A percentile compares a stretch with the other conserved stretches of the same genome.
These are phyloP conservation scores for Meripilus lineatus DNA, from an alignment of 1,284 basidiomycete species.

Conservation along the genomic window DNA sequence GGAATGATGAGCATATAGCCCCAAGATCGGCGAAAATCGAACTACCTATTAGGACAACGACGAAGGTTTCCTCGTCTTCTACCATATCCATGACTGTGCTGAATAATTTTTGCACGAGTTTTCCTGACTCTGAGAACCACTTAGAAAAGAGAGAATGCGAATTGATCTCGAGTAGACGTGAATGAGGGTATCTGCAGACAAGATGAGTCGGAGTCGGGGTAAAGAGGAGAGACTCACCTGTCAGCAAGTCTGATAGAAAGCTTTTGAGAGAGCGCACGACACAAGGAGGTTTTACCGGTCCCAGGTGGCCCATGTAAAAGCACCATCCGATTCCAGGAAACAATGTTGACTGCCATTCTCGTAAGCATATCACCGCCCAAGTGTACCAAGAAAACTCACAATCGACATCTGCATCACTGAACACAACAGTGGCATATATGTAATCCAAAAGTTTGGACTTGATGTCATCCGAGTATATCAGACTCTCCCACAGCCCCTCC, in stretches of 20 bases:
- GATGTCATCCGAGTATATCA: constrained; percentile 89
- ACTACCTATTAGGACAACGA: constrained; percentile 90
- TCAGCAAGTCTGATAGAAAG: constrained; percentile 86
- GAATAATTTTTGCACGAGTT: constrained; percentile 94
- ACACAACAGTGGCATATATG: constrained; percentile 88
- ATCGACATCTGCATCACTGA: constrained; percentile 87
- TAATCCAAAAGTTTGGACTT: constrained; percentile 89
- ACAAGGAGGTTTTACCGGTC: constrained; percentile 96
- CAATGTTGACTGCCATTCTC: constrained; percentile 66
- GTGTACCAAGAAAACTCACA: constrained; percentile 42
- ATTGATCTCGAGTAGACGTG: constrained; percentile 94
- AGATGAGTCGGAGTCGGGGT: constrained; percentile 2
- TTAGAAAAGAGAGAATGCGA: constrained; percentile 94
- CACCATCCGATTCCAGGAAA: constrained; percentile 94
- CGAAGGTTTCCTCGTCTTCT: constrained; percentile 87
- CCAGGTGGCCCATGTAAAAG: constrained; percentile 96
- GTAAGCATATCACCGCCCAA: constrained; percentile 3
- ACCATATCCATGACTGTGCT: constrained; percentile 83
- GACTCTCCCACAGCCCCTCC: constrained; percentile 89
- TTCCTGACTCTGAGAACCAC: constrained; percentile 99
- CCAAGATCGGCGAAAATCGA: constrained; percentile 3
- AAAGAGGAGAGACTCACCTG: constrained; percentile 42
- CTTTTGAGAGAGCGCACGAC: constrained; percentile 94
- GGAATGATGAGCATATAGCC: constrained; percentile 3
- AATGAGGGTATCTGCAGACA: constrained; percentile 55